Evolutionary conservation across 164 flowering plant genomes (phyloP).

Genomic region (Piper betle): DNA sequence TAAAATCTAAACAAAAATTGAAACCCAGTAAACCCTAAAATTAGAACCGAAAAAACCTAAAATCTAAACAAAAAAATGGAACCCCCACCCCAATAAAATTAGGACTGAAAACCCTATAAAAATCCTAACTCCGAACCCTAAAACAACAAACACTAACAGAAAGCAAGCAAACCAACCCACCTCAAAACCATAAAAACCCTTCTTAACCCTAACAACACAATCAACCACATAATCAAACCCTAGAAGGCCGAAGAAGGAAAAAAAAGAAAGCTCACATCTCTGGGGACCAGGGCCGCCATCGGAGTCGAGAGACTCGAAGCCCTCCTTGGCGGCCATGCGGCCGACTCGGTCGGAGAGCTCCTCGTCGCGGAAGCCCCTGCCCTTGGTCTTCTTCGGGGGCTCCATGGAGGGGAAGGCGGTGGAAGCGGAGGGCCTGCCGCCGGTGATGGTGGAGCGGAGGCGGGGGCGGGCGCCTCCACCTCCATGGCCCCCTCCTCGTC

Average conservation of each 20-base stretch:
- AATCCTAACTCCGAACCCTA: too few species aligned
- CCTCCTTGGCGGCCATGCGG: slow-evolving; percentile 46
- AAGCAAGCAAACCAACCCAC: too few species aligned
- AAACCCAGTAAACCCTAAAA: too few species aligned
- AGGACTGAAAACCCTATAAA: too few species aligned
- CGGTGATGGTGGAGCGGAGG: slow-evolving; percentile 77
- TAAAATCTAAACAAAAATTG: too few species aligned
- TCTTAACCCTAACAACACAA: not conserved
- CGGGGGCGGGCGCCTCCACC: slow-evolving; percentile 39
- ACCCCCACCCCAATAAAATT: too few species aligned
- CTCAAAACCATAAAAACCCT: not conserved
- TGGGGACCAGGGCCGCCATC: slow-evolving; percentile 77
- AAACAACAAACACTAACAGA: too few species aligned
- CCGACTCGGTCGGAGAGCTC: slow-evolving; percentile 39
- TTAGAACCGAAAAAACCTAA: too few species aligned
- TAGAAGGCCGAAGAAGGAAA: not conserved
- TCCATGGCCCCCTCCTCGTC: slow-evolving; percentile 77
- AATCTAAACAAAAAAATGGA: too few species aligned
- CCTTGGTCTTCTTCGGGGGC: slow-evolving; percentile 67
- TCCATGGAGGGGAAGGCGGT: slow-evolving; percentile 22
- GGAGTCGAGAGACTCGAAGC: slow-evolving; percentile 62
- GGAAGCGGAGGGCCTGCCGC: slow-evolving; percentile 22
- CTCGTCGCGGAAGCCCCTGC: slow-evolving; percentile 77
- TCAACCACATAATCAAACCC: not conserved
- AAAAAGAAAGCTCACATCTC: slow-evolving; percentile 41